These are phyloP conservation scores for Polytolypa hystricis DNA, from an alignment of 2,329 filamentous ascomycete genomes.

Conservation along the genomic window DNA sequence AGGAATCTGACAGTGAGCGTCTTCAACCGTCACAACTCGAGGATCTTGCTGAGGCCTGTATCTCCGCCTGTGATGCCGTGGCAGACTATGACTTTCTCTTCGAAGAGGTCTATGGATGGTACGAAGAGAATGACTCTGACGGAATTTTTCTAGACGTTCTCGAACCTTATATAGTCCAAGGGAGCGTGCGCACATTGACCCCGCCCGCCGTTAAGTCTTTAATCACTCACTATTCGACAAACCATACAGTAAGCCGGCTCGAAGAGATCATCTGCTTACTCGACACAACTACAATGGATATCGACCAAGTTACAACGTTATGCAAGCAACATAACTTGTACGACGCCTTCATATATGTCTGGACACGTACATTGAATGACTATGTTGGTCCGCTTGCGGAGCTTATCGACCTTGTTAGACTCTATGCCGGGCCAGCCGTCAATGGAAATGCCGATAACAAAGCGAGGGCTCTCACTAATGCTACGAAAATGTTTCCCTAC, in stretches of 20 bases:
- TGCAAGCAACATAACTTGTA: constrained; percentile 90
- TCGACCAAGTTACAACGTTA: constrained; percentile 81
- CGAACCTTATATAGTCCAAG: constrained; percentile 77
- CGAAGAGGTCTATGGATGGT: constrained; percentile 81
- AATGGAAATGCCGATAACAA: constrained; percentile 43
- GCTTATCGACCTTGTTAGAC: constrained; percentile 45
- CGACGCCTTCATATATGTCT: constrained; percentile 91
- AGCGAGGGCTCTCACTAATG: constrained; percentile 49
- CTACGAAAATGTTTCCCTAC: constrained; percentile 88
- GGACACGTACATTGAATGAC: constrained; percentile 82
- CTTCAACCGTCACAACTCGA: constrained; percentile 53
- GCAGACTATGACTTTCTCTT: constrained; percentile 75
- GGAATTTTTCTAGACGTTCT: constrained; percentile 77
- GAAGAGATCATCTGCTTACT: constrained; percentile 94
- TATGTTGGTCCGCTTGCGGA: constrained; percentile 86
- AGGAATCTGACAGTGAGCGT: constrained; percentile 38
- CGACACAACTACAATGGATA: constrained; percentile 79
- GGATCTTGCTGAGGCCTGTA: constrained; percentile 72
- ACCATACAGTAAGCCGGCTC: constrained; percentile 63
- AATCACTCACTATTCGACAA: constrained; percentile 67
- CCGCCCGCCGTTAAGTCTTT: constrained; percentile 77
- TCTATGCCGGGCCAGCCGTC: constrained; percentile 13
- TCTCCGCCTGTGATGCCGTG: constrained; percentile 70
- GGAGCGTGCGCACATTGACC: constrained; percentile 62
- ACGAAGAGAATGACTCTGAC: constrained; percentile 62